Conservation (phyloP, 1,139 yeast genomes). For the Geotrichum candidum region DNA sequence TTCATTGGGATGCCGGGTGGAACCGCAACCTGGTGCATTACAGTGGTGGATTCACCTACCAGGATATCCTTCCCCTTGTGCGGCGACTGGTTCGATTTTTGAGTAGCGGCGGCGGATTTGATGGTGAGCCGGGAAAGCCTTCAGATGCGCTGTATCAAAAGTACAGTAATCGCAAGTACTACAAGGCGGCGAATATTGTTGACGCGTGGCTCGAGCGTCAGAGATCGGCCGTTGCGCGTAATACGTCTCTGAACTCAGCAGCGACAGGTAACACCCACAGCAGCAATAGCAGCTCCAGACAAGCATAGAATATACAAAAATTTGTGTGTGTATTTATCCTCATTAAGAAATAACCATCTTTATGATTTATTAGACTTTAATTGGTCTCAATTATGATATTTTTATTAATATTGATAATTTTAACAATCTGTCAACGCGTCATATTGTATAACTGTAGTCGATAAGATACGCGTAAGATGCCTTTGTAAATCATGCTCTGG, state of each 20-base stretch:
- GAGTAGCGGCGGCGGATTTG: slow-evolving; percentile 76
- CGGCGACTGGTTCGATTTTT: slow-evolving; percentile 72
- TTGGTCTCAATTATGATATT: too few species aligned
- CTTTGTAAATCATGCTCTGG: too few species aligned
- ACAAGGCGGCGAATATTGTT: slow-evolving; percentile 85
- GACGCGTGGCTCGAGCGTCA: slow-evolving; percentile 56
- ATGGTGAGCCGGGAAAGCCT: slow-evolving; percentile 27
- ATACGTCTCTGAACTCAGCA: neutral
- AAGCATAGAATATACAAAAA: neutral
- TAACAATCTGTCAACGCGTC: too few species aligned
- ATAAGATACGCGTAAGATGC: too few species aligned
- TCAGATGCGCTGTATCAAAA: slow-evolving; percentile 73
- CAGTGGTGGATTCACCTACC: slow-evolving; percentile 79
- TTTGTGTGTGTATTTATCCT: neutral
- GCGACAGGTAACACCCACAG: neutral
- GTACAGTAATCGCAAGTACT: slow-evolving; percentile 82
- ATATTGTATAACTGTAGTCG: too few species aligned
- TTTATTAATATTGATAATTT: too few species aligned
- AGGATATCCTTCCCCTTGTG: slow-evolving; percentile 64
- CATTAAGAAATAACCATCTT: neutral
- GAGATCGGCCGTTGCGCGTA: slow-evolving; percentile 37
- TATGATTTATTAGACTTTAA: neutral
- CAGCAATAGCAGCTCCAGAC: neutral
- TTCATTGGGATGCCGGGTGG: slow-evolving; percentile 28
- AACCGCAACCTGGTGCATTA: slow-evolving; percentile 80